Evolutionary conservation across 345 rosid species (phyloP).

Genomic region (Anastatica hierochuntica): DNA sequence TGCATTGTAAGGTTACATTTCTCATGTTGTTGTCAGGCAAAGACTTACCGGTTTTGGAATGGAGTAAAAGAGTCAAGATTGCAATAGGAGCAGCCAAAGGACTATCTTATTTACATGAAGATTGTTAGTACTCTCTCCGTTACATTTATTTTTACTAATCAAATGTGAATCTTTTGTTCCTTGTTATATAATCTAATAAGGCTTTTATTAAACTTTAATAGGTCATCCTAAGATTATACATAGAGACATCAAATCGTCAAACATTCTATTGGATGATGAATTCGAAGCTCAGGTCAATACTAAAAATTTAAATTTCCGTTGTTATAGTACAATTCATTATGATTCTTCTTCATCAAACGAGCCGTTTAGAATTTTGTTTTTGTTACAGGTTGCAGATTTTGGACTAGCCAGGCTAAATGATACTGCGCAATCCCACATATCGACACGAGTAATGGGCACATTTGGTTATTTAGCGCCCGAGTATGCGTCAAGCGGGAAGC

Average conservation of each 20-base stretch:
- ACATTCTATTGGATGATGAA: slow-evolving; percentile 53
- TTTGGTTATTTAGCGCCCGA: slow-evolving; percentile 88
- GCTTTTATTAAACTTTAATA: neutral
- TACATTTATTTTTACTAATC: neutral
- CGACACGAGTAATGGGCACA: slow-evolving; percentile 98
- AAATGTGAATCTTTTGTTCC: too few species aligned
- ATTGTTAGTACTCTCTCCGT: slow-evolving; percentile 33
- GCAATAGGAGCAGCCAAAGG: slow-evolving; percentile 80
- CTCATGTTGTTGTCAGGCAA: slow-evolving; percentile 24
- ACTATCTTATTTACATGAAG: slow-evolving; percentile 72
- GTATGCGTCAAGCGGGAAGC: slow-evolving; percentile 66
- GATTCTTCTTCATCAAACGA: slow-evolving; percentile 12
- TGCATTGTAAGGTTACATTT: too few species aligned
- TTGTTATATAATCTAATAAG: too few species aligned
- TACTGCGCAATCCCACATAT: slow-evolving; percentile 71
- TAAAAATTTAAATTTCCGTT: neutral
- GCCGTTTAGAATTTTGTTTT: too few species aligned
- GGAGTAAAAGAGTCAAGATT: slow-evolving; percentile 40
- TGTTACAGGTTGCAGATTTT: slow-evolving; percentile 98
- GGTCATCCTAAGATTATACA: slow-evolving; percentile 72
- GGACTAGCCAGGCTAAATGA: slow-evolving; percentile 92
- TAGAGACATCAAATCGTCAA: slow-evolving; percentile 68
- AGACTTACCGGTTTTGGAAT: slow-evolving; percentile 43
- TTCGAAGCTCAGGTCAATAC: slow-evolving; percentile 38
- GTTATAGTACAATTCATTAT: neutral